Percentiles rank a stretch among this genome's conserved stretches.
Evolutionary conservation across 163 green algal genomes (phyloP).

Genomic region (Chlamydomonas reinhardtii): DNA sequence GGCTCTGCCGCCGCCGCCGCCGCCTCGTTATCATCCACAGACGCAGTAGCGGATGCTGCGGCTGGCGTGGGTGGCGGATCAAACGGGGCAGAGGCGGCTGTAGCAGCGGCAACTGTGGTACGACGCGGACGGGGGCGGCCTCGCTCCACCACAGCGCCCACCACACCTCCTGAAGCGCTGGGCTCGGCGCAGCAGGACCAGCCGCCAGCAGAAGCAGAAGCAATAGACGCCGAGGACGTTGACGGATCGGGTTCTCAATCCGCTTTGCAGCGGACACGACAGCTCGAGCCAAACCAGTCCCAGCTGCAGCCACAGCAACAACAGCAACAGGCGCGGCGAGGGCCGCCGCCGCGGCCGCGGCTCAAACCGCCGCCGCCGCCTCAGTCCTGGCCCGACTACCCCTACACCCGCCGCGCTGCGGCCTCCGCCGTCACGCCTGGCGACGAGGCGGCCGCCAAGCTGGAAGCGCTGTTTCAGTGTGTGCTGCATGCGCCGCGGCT

Average conservation of each 20-base stretch:
- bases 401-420: conserved; percentile 19
- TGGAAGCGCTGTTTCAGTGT: conserved; percentile 72
- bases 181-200: no score
- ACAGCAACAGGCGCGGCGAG: background rate
- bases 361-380: conserved; percentile 20
- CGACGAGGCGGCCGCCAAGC: conserved; percentile 40
- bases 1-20: no score
- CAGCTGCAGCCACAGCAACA: background rate
- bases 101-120: no score
- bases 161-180: no score
- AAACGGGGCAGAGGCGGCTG: no score
- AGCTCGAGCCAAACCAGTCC: background rate
- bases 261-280: background rate
- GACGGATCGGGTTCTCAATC: background rate
- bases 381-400: conserved; percentile 28
- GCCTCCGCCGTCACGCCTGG: background rate
- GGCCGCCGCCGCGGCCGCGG: background rate
- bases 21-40: no score
- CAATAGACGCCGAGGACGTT: no score
- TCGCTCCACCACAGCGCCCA: no score
- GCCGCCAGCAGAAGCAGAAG: no score
- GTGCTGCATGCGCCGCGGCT: conserved; percentile 68
- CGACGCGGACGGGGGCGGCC: no score
- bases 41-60: no score
- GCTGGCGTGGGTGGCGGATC: no score